Conservation (phyloP, 805 yeast genomes). For the Yamadazyma olivae region DNA sequence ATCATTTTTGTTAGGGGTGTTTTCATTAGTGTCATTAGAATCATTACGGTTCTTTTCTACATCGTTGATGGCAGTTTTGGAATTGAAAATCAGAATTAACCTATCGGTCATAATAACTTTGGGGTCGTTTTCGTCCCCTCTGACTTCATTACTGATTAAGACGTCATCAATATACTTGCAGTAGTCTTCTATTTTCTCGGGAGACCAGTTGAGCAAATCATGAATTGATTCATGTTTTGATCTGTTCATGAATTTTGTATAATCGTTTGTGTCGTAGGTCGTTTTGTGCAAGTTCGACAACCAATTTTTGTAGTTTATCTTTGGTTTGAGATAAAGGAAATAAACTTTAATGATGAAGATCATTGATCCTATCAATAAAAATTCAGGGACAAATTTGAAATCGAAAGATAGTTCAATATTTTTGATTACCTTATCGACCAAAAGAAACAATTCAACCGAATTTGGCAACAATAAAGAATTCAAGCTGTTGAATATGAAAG, state of each 20-base stretch:
- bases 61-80: neutral
- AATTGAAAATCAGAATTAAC: conserved; percentile 29
- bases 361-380: conserved; percentile 29
- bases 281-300: conserved; percentile 5
- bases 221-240: conserved; percentile 6
- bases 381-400: conserved; percentile 30
- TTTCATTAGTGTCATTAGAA: neutral
- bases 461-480: conserved; percentile 45
- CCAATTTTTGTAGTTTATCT: conserved; percentile 16
- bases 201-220: conserved; percentile 47
- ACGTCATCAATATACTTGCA: conserved; percentile 47
- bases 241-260: conserved; percentile 7
- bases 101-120: conserved; percentile 26
- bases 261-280: conserved; percentile 8
- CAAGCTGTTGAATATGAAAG: conserved; percentile 37
- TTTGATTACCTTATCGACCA: conserved; percentile 21
- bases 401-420: neutral
- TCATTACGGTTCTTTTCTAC: neutral
- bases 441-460: conserved; percentile 45
- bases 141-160: conserved; percentile 15
- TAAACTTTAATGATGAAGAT: conserved; percentile 29
- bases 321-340: conserved; percentile 21
- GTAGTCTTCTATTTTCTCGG: conserved; percentile 44
- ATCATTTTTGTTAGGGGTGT: neutral
- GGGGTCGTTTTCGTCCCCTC: conserved; percentile 6